Percentiles rank a stretch among this genome's conserved stretches.
phyloP scores from a whole-genome alignment of 2,329 filamentous ascomycete genomes.

The Arthrinium puccinioides region DNA sequence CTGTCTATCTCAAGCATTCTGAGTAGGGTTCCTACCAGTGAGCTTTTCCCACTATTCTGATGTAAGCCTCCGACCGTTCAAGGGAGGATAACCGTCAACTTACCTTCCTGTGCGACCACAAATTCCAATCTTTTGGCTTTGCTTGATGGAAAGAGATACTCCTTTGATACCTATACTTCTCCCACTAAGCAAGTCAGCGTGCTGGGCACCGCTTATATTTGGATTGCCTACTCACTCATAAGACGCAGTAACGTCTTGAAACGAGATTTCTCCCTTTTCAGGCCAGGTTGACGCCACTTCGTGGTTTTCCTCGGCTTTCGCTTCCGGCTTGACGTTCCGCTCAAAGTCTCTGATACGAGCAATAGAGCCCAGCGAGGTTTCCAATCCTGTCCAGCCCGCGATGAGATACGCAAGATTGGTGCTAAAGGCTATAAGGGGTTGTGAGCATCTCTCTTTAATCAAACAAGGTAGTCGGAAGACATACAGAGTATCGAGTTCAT shows the following conservation, averaged over 20 bases:
- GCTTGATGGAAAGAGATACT: neutral
- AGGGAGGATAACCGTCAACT: neutral
- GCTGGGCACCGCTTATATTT: neutral
- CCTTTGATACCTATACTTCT: neutral
- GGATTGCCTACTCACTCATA: neutral
- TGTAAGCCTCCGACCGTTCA: neutral
- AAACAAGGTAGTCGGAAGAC: neutral
- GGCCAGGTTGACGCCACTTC: neutral
- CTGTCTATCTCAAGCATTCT: neutral
- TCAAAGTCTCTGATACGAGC: neutral
- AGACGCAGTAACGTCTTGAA: neutral
- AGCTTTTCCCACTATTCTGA: constrained; percentile 1
- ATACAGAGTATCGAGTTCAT: neutral
- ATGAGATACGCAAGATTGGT: neutral
- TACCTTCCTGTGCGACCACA: constrained; percentile 1
- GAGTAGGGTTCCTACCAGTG: neutral
- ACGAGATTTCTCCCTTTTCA: neutral
- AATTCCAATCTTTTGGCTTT: constrained; percentile 1
- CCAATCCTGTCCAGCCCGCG: neutral
- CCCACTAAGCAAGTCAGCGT: neutral
- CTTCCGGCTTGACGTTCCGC: neutral
- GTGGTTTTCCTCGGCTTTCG: neutral
- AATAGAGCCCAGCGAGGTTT: constrained; percentile 1
- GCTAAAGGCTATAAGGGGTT: neutral
- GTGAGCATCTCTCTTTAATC: neutral